A percentile compares a stretch with the other conserved stretches of the same genome.
phyloP scores from a whole-genome alignment of 768 basidiomycete genomes.

The Rhodotorula graminis region DNA sequence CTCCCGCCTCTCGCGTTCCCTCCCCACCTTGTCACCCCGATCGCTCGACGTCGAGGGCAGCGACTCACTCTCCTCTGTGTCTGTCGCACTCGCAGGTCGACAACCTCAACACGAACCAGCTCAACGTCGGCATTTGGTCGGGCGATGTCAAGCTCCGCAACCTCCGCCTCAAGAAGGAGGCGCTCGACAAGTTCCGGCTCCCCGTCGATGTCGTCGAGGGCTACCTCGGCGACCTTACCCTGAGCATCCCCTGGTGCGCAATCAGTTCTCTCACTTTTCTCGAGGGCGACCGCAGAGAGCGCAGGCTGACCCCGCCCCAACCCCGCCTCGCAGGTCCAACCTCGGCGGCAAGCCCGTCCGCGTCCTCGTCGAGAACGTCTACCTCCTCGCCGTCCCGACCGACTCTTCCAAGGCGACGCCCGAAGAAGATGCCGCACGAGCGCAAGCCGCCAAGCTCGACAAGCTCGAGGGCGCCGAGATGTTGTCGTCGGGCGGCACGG shows the following conservation, averaged over 20 bases:
- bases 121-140: constrained; percentile 86
- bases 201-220: constrained; percentile 95
- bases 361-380: constrained; percentile 85
- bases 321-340: constrained; percentile 53
- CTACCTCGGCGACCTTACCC: constrained; percentile 75
- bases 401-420: constrained; percentile 52
- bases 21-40: constrained; percentile 66
- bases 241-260: constrained; percentile 72
- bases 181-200: constrained; percentile 87
- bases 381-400: constrained; percentile 82
- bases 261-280: too few relatives aligned
- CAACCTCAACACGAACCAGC: constrained; percentile 88
- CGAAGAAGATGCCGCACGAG: constrained; percentile 75
- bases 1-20: neutral
- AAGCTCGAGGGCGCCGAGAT: constrained; percentile 82
- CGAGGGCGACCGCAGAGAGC: too few relatives aligned
- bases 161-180: constrained; percentile 83
- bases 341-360: constrained; percentile 84
- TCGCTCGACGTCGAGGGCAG: neutral
- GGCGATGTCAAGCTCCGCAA: constrained; percentile 58
- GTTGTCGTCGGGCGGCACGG: constrained; percentile 45
- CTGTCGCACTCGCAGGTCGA: constrained; percentile 63
- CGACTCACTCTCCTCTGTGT: too few relatives aligned
- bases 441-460: constrained; percentile 80
- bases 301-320: too few relatives aligned